Percentiles rank a stretch among this genome's conserved stretches.
phyloP scores from a whole-genome alignment of 2,329 filamentous ascomycete genomes.

The Penicillium sp. region DNA sequence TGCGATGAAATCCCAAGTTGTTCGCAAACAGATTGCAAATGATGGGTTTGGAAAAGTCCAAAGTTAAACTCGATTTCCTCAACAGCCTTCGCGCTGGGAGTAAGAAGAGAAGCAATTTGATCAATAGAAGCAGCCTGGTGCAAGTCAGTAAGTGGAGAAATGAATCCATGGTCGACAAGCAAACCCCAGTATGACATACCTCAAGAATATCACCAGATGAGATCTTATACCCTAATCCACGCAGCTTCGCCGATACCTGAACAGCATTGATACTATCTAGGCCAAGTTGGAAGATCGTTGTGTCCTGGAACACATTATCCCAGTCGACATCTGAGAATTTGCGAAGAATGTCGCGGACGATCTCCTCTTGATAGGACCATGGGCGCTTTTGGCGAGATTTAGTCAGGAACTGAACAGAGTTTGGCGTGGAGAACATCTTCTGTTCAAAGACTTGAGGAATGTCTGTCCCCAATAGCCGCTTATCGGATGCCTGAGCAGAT shows the following conservation, averaged over 20 bases:
- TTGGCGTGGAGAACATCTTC: constrained; percentile 7
- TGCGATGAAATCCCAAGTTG: constrained; percentile 31
- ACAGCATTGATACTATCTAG: constrained; percentile 85
- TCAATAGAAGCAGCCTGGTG: constrained; percentile 37
- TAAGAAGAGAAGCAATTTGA: constrained; percentile 32
- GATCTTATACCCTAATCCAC: constrained; percentile 56
- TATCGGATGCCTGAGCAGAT: constrained; percentile 30
- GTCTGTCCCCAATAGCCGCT: constrained; percentile 17
- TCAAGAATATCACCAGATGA: constrained; percentile 74
- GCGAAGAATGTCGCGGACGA: constrained; percentile 57
- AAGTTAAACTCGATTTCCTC: constrained; percentile 46
- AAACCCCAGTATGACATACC: constrained; percentile 23
- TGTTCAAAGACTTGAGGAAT: constrained; percentile 30
- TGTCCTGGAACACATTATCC: constrained; percentile 55
- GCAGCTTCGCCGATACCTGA: constrained; percentile 69
- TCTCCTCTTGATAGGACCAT: constrained; percentile 54
- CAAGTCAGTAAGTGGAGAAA: constrained; percentile 11
- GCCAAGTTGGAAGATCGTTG: constrained; percentile 82
- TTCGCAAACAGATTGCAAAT: constrained; percentile 36
- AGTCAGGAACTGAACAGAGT: neutral
- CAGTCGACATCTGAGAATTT: constrained; percentile 55
- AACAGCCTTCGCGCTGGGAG: constrained; percentile 37
- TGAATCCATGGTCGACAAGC: neutral
- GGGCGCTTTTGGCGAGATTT: constrained; percentile 12
- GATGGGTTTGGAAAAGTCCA: constrained; percentile 48